Base-by-base conservation (phyloP, 148 eudicot genomes). In the Agrostemma githago region DNA sequence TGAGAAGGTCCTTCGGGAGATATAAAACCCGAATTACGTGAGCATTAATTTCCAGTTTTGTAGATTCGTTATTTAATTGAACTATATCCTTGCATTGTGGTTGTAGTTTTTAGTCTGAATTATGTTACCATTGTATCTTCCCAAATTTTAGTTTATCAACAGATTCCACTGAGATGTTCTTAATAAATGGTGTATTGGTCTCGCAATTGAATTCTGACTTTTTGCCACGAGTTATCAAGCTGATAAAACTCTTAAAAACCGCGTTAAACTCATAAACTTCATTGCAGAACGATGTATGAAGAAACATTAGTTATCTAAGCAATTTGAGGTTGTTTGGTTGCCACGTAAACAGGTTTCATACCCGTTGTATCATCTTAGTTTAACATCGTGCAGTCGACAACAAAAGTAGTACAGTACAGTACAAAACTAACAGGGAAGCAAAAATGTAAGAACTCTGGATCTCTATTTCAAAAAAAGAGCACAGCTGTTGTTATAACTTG, bases 1-100 rank as follows among this genome's bases (percentile, higher is more conserved):
- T 66, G 89, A 94, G 78, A 94, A 87, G 84, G 97, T 94, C 75
- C 77, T 91, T 71, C 80, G 78, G 62, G 78, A 81, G 67, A 77
- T 91, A 57, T 93, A 87, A 79, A 57, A 17, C 2, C 44, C 14
- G 5, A 5, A 54, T 20, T 26, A 39, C 48, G 26, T 5, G 26
- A 63, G 57, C n/a, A 4, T 2, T 53, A 12, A 20, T 60, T 19
- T 71, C 62, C 76, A 73, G 71, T 76, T 79, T 79, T 86, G 89
- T 84, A 64, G 81, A 75, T 65, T 51, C 44, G 73, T 67, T 21
- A 15, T 57, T 65, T 71, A 71, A 74, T 75, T 72, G 19, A 34
- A 51, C 71, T 53, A 43, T 72, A 66, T 59, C 57, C 54, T 4
- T 44, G 56, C 9, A 59, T n/a, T 39, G 43, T 64, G 70, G 48